A percentile compares a stretch with the other conserved stretches of the same genome.
Conservation (phyloP, 495 filamentous ascomycete genomes). For the Delitschia confertaspora region DNA sequence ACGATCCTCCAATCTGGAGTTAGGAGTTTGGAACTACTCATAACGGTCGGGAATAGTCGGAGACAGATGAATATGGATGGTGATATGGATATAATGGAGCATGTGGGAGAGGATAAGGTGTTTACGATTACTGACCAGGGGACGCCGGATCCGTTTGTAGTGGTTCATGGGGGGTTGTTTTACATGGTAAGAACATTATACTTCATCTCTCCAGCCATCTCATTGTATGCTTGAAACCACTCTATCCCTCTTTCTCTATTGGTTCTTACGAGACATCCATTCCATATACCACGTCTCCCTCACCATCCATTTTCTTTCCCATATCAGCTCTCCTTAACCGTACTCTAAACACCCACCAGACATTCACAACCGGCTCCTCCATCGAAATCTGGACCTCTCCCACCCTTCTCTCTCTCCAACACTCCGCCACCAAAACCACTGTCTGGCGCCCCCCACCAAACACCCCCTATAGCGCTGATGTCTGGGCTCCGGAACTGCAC, state of each 20-base stretch:
- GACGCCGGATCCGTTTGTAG: conserved; percentile 18
- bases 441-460: conserved; percentile 24
- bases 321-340: conserved; percentile 7
- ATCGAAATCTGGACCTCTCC: conserved; percentile 32
- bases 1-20: too few relatives aligned
- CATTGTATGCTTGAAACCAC: too few relatives aligned
- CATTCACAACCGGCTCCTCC: conserved; percentile 30
- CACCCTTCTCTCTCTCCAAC: conserved; percentile 24
- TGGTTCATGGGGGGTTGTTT: conserved; percentile 13
- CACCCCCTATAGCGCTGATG: conserved; percentile 20
- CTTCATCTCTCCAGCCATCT: too few relatives aligned
- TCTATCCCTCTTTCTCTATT: not conserved
- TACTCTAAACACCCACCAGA: conserved; percentile 9
- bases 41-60: too few relatives aligned
- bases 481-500: conserved; percentile 36
- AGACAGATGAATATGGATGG: too few relatives aligned
- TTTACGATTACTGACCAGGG: conserved; percentile 14
- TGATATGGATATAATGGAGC: too few relatives aligned
- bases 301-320: too few relatives aligned
- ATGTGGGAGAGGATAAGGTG: too few relatives aligned
- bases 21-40: too few relatives aligned
- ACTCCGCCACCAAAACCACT: not conserved
- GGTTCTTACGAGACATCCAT: not conserved
- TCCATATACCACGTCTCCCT: too few relatives aligned
- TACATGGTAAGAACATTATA: conserved; percentile 26